Conservation (phyloP, 805 yeast genomes). For the Starmerella lactis-condensi region DNA sequence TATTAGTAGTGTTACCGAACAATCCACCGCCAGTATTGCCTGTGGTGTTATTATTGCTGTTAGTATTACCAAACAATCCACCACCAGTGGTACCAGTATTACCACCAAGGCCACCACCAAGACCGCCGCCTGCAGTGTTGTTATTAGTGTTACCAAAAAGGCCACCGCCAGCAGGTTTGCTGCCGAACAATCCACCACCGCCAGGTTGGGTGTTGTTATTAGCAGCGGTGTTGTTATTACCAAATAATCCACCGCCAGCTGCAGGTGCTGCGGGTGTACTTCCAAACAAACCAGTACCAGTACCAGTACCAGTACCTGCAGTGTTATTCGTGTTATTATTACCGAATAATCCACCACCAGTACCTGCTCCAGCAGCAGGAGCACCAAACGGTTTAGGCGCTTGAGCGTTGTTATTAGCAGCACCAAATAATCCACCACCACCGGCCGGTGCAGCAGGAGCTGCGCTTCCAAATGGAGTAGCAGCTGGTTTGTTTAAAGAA, state of each 20-base stretch:
- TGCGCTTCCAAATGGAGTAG: no score
- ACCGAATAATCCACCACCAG: slow-evolving; percentile 26
- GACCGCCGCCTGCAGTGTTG: slow-evolving; percentile 1
- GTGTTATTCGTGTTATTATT: slow-evolving; percentile 18
- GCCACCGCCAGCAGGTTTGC: slow-evolving; percentile 6
- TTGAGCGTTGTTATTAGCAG: slow-evolving; percentile 12
- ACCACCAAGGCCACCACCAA: slow-evolving; percentile 1
- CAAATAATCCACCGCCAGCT: slow-evolving; percentile 1
- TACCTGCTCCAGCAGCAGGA: slow-evolving; percentile 3
- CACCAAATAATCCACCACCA: slow-evolving; percentile 4
- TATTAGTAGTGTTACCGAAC: slow-evolving; percentile 7
- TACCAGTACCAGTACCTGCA: slow-evolving; percentile 7
- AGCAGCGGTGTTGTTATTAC: slow-evolving; percentile 3
- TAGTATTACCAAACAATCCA: slow-evolving; percentile 23
- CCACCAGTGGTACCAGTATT: slow-evolving; percentile 7
- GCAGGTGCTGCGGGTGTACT: no score
- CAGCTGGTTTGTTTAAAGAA: slow-evolving; percentile 8
- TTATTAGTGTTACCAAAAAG: slow-evolving; percentile 6
- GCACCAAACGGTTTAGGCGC: slow-evolving; percentile 5
- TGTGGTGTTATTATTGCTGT: slow-evolving; percentile 11
- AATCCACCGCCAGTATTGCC: slow-evolving; percentile 7
- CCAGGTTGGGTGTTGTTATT: slow-evolving; percentile 5
- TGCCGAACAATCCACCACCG: slow-evolving; percentile 24
- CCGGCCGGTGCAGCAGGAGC: not conserved
- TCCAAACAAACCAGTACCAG: slow-evolving; percentile 16